These are phyloP conservation scores for Pseudomicrostroma phylloplanum DNA, from an alignment of 1,284 basidiomycete species.

Conservation along the genomic window DNA sequence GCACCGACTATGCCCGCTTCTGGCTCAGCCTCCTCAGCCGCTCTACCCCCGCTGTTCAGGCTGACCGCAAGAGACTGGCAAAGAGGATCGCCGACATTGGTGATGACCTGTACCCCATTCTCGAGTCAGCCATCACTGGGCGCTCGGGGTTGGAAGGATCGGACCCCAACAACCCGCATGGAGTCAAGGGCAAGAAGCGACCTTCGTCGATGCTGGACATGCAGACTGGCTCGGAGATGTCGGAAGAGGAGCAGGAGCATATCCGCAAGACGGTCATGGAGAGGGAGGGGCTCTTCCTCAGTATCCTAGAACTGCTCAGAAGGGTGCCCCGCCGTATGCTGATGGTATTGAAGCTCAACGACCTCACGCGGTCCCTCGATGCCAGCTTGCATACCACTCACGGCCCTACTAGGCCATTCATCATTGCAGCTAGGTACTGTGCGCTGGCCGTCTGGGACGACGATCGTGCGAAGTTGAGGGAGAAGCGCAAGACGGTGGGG, in stretches of 20 bases:
- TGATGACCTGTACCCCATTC: conserved; percentile 48
- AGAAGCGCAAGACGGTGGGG: conserved; percentile 17
- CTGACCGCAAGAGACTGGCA: conserved; percentile 40
- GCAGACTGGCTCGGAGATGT: conserved; percentile 27
- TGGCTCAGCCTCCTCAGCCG: conserved; percentile 46
- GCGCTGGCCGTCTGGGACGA: conserved; percentile 74
- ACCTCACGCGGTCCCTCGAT: conserved; percentile 56
- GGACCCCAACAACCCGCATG: conserved; percentile 41
- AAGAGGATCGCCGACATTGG: conserved; percentile 47
- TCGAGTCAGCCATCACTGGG: conserved; percentile 49
- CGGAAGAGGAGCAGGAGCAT: conserved; percentile 46
- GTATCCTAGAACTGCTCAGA: conserved; percentile 42
- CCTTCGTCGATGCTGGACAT: conserved; percentile 41
- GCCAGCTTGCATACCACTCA: conserved; percentile 58
- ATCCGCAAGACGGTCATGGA: conserved; percentile 50
- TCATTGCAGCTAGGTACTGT: conserved; percentile 88
- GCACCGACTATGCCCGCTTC: conserved; percentile 48
- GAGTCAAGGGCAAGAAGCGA: conserved; percentile 37
- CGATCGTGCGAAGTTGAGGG: conserved; percentile 56
- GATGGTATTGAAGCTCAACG: conserved; percentile 51
- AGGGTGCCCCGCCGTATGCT: conserved; percentile 47
- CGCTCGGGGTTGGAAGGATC: conserved; percentile 46
- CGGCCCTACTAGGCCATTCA: conserved; percentile 57
- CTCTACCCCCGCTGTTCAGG: conserved; percentile 34
- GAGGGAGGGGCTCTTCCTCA: conserved; percentile 46